Conservation (phyloP, 2,329 filamentous ascomycete species). For the Ceratocystis huliohia region DNA sequence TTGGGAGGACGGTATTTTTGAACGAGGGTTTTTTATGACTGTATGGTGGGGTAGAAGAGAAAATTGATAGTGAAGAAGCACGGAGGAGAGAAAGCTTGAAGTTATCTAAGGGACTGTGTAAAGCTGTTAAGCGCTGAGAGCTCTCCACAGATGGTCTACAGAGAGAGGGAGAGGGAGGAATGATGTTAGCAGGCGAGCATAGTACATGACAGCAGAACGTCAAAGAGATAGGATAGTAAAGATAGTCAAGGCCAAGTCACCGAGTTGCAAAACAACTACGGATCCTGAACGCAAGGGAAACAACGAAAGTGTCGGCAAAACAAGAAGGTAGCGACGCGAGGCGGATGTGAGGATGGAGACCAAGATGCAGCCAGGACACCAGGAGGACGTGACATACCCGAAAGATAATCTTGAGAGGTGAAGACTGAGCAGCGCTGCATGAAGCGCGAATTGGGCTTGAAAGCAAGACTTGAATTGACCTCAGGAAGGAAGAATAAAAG, state of each 20-base stretch:
- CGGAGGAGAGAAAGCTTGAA: constrained; percentile 4
- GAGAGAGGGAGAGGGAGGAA: constrained; percentile 9
- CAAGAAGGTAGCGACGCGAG: constrained; percentile 19
- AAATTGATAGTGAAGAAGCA: constrained; percentile 21
- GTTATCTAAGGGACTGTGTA: constrained; percentile 21
- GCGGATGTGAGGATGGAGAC: constrained; percentile 19
- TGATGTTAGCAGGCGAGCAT: constrained; percentile 16
- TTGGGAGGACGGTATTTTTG: constrained; percentile 8
- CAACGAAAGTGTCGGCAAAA: background rate
- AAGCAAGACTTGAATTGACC: constrained; percentile 26
- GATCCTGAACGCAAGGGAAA: background rate
- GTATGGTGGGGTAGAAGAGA: constrained; percentile 2
- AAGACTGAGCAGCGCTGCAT: constrained; percentile 78
- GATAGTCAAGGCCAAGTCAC: background rate
- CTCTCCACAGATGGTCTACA: constrained; percentile 34
- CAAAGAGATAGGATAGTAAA: background rate
- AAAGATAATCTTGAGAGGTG: constrained; percentile 78
- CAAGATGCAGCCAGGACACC: constrained; percentile 25
- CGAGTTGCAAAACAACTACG: background rate
- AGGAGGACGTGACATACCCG: constrained; percentile 43
- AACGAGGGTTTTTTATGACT: constrained; percentile 9
- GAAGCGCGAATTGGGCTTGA: constrained; percentile 47
- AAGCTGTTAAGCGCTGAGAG: constrained; percentile 24
- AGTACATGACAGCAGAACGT: background rate
- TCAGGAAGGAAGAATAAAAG: constrained; percentile 16